Evolutionary conservation across 495 filamentous ascomycete species (phyloP).

Genomic region (Trichoderma virens): DNA sequence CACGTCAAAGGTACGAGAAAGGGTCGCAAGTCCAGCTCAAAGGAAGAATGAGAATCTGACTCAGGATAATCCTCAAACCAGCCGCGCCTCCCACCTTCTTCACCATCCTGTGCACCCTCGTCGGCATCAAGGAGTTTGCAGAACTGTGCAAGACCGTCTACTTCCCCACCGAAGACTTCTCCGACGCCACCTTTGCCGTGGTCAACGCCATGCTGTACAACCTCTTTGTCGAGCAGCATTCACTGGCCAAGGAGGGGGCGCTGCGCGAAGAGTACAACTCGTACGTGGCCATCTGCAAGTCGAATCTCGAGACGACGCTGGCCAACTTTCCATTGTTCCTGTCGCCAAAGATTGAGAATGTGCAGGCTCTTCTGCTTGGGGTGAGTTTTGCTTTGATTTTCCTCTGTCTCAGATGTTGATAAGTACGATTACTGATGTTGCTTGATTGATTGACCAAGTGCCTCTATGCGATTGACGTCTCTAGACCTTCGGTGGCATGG

Average conservation of each 20-base stretch:
- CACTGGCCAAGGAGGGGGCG: conserved; percentile 23
- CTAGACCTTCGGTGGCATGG: conserved; percentile 57
- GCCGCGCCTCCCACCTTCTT: conserved; percentile 32
- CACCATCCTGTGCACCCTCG: conserved; percentile 30
- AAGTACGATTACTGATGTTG: not conserved
- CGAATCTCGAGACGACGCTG: conserved; percentile 53
- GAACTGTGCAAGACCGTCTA: conserved; percentile 53
- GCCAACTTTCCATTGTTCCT: conserved; percentile 50
- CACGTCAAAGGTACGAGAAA: conserved; percentile 30
- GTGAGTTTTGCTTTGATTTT: conserved; percentile 29
- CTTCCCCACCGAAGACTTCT: conserved; percentile 50
- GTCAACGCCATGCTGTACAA: conserved; percentile 51
- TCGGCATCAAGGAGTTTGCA: conserved; percentile 46
- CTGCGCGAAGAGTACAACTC: conserved; percentile 27
- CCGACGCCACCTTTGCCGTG: conserved; percentile 46
- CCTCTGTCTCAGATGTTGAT: not conserved
- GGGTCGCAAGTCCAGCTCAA: not conserved
- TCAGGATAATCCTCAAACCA: conserved; percentile 4
- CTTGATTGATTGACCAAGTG: conserved; percentile 17
- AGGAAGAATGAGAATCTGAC: conserved; percentile 11
- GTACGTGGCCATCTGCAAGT: conserved; percentile 40
- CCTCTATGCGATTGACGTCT: conserved; percentile 52
- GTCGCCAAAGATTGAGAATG: conserved; percentile 49
- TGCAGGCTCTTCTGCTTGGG: conserved; percentile 51
- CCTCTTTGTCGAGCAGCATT: conserved; percentile 45